These are phyloP conservation scores for Ogataea methanolica DNA, from an alignment of 805 yeast species.

Conservation along the genomic window DNA sequence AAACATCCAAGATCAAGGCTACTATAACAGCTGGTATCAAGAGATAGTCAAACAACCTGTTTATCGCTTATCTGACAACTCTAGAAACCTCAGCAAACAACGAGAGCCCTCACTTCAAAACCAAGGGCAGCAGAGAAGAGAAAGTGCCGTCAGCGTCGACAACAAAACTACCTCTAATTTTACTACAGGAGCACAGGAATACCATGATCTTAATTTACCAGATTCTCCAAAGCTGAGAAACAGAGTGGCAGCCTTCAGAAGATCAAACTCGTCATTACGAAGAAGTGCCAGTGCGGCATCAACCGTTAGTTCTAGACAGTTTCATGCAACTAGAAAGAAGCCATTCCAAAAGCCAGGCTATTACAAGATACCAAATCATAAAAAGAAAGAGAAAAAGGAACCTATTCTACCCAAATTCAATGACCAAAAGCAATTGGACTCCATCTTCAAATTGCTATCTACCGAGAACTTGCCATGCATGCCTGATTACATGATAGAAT, in stretches of 20 bases:
- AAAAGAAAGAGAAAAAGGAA: conserved; percentile 1
- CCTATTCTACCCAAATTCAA: conserved; percentile 1
- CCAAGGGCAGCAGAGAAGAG: neutral
- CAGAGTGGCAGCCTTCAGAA: neutral
- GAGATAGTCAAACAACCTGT: too few species aligned
- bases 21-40: too few species aligned
- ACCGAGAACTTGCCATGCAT: conserved; percentile 9
- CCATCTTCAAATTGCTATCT: conserved; percentile 14
- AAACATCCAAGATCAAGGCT: too few species aligned
- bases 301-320: conserved; percentile 4
- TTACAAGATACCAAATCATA: conserved; percentile 1
- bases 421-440: conserved; percentile 9
- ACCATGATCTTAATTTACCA: neutral
- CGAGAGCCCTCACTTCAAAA: neutral
- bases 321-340: conserved; percentile 7
- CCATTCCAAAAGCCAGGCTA: conserved; percentile 11
- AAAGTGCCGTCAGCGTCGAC: neutral
- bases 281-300: conserved; percentile 1
- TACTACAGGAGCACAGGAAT: neutral
- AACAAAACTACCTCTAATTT: neutral
- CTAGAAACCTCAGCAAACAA: too few species aligned
- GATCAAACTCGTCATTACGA: conserved; percentile 2
- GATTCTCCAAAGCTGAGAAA: neutral
- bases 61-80: too few species aligned
- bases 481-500: conserved; percentile 18